Evolutionary conservation across 1,139 yeast genomes (phyloP).

Genomic region (Debaryomycetaceae sp.): DNA sequence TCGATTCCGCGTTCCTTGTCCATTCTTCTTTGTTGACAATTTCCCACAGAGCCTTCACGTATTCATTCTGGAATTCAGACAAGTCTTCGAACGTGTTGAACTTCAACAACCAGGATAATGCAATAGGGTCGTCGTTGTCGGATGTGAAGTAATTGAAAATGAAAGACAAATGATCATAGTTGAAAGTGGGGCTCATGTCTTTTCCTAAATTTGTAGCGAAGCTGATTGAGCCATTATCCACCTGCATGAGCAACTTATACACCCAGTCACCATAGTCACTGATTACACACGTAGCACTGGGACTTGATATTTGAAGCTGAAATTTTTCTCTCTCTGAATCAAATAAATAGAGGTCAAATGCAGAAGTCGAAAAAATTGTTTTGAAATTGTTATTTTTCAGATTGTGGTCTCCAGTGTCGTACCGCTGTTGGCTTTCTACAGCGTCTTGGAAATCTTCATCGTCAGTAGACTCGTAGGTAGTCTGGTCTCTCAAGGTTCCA

Average conservation of each 20-base stretch:
- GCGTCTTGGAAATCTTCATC: slow-evolving; percentile 16
- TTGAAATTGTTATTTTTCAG: slow-evolving; percentile 2
- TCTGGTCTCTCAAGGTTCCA: slow-evolving; percentile 1
- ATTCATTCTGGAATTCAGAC: slow-evolving; percentile 47
- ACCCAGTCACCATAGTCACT: slow-evolving; percentile 50
- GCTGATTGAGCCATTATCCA: slow-evolving; percentile 12
- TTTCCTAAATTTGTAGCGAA: slow-evolving; percentile 46
- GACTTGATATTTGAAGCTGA: slow-evolving; percentile 30
- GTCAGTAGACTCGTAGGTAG: slow-evolving; percentile 4
- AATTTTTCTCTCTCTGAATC: slow-evolving; percentile 55
- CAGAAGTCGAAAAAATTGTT: slow-evolving; percentile 10
- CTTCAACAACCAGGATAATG: slow-evolving; percentile 62
- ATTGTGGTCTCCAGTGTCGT: neutral
- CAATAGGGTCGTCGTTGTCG: slow-evolving; percentile 23
- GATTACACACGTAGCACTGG: slow-evolving; percentile 24
- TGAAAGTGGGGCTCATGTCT: slow-evolving; percentile 63
- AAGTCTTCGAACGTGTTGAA: slow-evolving; percentile 43
- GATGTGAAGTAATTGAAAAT: slow-evolving; percentile 54
- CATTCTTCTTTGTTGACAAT: slow-evolving; percentile 49
- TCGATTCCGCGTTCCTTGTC: slow-evolving; percentile 19
- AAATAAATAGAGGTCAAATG: slow-evolving; percentile 45
- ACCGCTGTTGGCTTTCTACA: neutral
- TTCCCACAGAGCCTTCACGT: slow-evolving; percentile 63
- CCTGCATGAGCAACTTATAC: slow-evolving; percentile 37
- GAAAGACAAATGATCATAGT: slow-evolving; percentile 54